Evolutionary conservation across 352 stramenopile species (phyloP).

Genomic region (Phytophthora pseudosyringae): DNA sequence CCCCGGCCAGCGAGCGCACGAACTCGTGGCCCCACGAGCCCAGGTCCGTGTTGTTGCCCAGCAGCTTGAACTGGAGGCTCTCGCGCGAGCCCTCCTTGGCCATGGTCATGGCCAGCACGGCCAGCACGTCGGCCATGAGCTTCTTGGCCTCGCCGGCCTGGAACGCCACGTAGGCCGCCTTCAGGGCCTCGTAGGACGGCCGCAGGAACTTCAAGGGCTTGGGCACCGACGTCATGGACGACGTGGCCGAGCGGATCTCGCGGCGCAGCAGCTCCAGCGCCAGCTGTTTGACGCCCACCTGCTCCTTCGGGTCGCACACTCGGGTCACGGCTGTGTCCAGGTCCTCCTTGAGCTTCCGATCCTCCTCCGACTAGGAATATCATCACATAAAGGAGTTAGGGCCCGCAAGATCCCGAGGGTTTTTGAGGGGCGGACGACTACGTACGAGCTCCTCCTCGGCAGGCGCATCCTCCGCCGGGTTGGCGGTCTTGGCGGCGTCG

Average conservation of each 20-base stretch:
- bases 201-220: slow-evolving; percentile 99
- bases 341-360: slow-evolving; percentile 93
- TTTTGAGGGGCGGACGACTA: slow-evolving; percentile 3
- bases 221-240: slow-evolving; percentile 99
- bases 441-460: slow-evolving; percentile 76
- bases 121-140: slow-evolving; percentile 88
- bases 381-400: slow-evolving; percentile 1
- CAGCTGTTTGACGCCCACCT: slow-evolving; percentile 76
- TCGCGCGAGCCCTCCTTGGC: slow-evolving; percentile 92
- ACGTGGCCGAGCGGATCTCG: slow-evolving; percentile 97
- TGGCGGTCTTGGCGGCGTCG: slow-evolving; percentile 33
- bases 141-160: slow-evolving; percentile 70
- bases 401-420: background rate
- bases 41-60: slow-evolving; percentile 91
- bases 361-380: slow-evolving; percentile 82
- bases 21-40: slow-evolving; percentile 99
- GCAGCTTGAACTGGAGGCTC: slow-evolving; percentile 91
- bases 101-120: slow-evolving; percentile 99
- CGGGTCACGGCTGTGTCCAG: slow-evolving; percentile 89
- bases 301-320: slow-evolving; percentile 70
- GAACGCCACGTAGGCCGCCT: slow-evolving; percentile 72
- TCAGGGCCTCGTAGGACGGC: slow-evolving; percentile 95
- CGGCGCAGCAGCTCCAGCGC: slow-evolving; percentile 97
- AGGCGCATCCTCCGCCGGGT: slow-evolving; percentile 36
- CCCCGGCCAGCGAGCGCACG: slow-evolving; percentile 96